A percentile compares a stretch with the other conserved stretches of the same genome.
Conservation (phyloP, 306 rosid species). For the Albizia julibrissin region DNA sequence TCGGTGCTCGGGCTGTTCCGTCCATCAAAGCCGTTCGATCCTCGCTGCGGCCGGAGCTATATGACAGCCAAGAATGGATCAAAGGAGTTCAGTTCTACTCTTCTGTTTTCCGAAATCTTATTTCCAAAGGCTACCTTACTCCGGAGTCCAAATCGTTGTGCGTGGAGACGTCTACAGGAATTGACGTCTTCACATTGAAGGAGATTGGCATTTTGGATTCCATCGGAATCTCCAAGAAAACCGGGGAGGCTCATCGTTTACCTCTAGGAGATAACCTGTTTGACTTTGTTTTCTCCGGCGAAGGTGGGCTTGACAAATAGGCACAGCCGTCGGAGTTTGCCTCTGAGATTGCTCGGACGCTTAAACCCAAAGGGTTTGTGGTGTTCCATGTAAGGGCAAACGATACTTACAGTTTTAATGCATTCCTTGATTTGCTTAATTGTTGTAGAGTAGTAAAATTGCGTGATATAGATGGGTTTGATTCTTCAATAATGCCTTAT, state of each 20-base stretch:
- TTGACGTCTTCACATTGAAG: slow-evolving; percentile 67
- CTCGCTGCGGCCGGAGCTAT: slow-evolving; percentile 19
- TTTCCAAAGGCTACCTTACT: slow-evolving; percentile 61
- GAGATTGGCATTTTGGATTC: slow-evolving; percentile 65
- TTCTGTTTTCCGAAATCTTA: slow-evolving; percentile 64
- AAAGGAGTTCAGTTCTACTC: slow-evolving; percentile 70
- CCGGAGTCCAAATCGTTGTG: slow-evolving; percentile 61
- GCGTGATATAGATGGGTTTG: slow-evolving; percentile 54
- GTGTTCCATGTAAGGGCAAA: slow-evolving; percentile 80
- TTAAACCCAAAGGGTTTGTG: slow-evolving; percentile 82
- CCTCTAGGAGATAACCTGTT: slow-evolving; percentile 61
- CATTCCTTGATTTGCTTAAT: slow-evolving; percentile 75
- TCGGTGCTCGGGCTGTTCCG: slow-evolving; percentile 33
- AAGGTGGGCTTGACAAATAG: slow-evolving; percentile 54
- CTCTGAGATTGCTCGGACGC: slow-evolving; percentile 64
- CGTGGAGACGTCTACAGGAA: slow-evolving; percentile 67
- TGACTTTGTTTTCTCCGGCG: slow-evolving; percentile 74
- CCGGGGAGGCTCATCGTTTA: slow-evolving; percentile 55
- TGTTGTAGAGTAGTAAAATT: slow-evolving; percentile 67
- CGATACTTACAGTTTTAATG: slow-evolving; percentile 84
- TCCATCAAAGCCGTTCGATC: slow-evolving; percentile 14
- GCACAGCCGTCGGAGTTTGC: slow-evolving; percentile 50
- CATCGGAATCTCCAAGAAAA: slow-evolving; percentile 67
- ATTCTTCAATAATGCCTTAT: slow-evolving; percentile 64
- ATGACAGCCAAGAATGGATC: slow-evolving; percentile 76